A percentile compares a stretch with the other conserved stretches of the same genome.
Evolutionary conservation across 2,329 filamentous ascomycete genomes (phyloP).

Genomic region (Colletotrichum sp.): DNA sequence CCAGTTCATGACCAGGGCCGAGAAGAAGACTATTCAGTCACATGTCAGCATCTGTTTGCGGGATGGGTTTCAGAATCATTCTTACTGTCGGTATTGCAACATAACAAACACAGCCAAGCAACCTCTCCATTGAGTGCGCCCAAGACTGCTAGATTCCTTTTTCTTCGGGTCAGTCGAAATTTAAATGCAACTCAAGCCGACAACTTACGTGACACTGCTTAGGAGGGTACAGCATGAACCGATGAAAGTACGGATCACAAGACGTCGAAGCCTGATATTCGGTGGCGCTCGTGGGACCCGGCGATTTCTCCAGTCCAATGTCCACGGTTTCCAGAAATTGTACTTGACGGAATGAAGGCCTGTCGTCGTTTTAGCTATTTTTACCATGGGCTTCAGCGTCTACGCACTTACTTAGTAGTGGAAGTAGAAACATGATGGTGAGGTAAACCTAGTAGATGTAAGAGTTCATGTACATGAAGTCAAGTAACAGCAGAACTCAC

Average conservation of each 20-base stretch:
- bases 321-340: slow-evolving; percentile 19
- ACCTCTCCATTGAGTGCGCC: slow-evolving; percentile 1
- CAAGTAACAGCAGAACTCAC: background rate
- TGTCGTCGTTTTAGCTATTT: background rate
- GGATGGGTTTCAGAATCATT: rapidly evolving
- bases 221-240: slow-evolving; percentile 8
- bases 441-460: background rate
- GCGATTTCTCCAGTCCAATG: slow-evolving; percentile 2
- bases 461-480: background rate
- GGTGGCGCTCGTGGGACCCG: slow-evolving; percentile 4
- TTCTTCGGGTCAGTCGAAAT: background rate
- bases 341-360: slow-evolving; percentile 12
- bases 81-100: slow-evolving; percentile 13
- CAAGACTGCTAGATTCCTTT: background rate
- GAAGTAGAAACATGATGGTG: slow-evolving; percentile 9
- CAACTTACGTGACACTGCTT: background rate
- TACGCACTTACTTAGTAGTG: background rate
- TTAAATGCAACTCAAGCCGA: rapidly evolving
- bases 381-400: rapidly evolving
- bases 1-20: slow-evolving; percentile 14
- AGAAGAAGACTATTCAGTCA: background rate
- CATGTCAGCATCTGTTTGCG: rapidly evolving
- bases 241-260: slow-evolving; percentile 11
- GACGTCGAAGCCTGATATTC: background rate
- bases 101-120: slow-evolving; percentile 11